Evolutionary conservation across 2,329 filamentous ascomycete genomes (phyloP).

Genomic region (Kalmusia sp.): DNA sequence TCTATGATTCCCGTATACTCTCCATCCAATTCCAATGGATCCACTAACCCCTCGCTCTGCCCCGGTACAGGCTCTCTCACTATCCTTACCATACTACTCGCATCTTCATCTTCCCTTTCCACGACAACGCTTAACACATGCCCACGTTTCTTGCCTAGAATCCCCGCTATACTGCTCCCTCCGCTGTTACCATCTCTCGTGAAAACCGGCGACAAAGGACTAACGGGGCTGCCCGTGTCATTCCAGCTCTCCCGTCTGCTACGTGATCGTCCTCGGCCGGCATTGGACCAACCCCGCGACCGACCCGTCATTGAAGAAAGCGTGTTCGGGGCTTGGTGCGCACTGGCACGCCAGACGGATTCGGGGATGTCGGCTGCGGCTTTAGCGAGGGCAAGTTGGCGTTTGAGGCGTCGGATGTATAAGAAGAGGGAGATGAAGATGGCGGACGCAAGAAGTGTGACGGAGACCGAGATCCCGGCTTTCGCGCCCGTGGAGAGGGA

Average conservation of each 20-base stretch:
- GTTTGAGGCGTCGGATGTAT: constrained; percentile 36
- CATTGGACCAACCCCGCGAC: background rate
- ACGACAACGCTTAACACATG: constrained; percentile 30
- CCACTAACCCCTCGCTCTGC: constrained; percentile 31
- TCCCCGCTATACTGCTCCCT: constrained; percentile 12
- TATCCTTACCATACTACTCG: constrained; percentile 1
- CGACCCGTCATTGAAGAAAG: constrained; percentile 2
- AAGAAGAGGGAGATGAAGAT: constrained; percentile 23
- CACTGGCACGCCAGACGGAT: constrained; percentile 13
- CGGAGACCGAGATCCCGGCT: constrained; percentile 28
- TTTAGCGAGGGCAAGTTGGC: constrained; percentile 25
- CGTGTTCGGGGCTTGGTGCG: constrained; percentile 9
- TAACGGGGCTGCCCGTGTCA: constrained; percentile 11
- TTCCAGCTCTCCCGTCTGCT: background rate
- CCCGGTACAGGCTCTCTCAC: constrained; percentile 32
- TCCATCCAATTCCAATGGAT: constrained; percentile 33
- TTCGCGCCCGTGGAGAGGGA: constrained; percentile 29
- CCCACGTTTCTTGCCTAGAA: constrained; percentile 27
- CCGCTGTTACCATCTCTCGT: constrained; percentile 5
- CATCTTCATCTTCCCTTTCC: constrained; percentile 30
- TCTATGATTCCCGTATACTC: constrained; percentile 23
- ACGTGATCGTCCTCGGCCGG: constrained; percentile 3
- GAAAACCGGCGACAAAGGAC: constrained; percentile 17
- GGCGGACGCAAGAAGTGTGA: constrained; percentile 19
- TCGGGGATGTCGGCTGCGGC: constrained; percentile 23